Evolutionary conservation across 768 basidiomycete species (phyloP), one percentile per base, ranked within the genome.

Genomic region (Daedaleopsis nitida): DNA sequence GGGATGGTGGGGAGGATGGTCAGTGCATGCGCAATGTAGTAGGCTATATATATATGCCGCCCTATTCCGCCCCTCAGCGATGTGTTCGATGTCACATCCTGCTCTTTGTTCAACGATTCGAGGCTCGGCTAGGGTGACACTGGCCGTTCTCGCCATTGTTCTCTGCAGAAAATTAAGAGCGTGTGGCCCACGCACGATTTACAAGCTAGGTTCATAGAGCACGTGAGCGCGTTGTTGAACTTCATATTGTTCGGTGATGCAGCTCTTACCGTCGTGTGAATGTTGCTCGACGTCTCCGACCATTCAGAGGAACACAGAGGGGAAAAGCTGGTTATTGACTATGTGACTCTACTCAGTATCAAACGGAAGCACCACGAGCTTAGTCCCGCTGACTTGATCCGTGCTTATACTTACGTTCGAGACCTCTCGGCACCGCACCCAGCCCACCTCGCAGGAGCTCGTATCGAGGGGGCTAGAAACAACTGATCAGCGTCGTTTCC

Each of bases 301-400:
- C n/a, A n/a, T n/a, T n/a, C n/a, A n/a, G n/a, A n/a, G n/a, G n/a
- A n/a, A n/a, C n/a, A n/a, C n/a, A n/a, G n/a, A n/a, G n/a, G n/a
- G n/a, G n/a, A n/a, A n/a, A n/a, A n/a, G n/a, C n/a, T n/a, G n/a
- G n/a, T n/a, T n/a, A n/a, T n/a, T n/a, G n/a, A n/a, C n/a, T n/a
- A n/a, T n/a, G n/a, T n/a, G n/a, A n/a, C n/a, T 35, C 64, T 60
- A 72, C 3, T 38, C 50, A 11, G 75, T 76, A 42, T 81, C 77
- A 58, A 75, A 75, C 17, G 80, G 81, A 55, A 69, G 75, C 1
- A 61, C 77, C 10, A 83, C 73, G 19, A 83, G 65, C 66, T 83
- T 83, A 16, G 61, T 67, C 5, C 76, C 81, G n/a, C 79, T 81
- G 34, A 81, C 72, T 19, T 64, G 43, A 27, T 66, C 54, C n/a